These are phyloP conservation scores for Ceratobasidium sp. DNA, from an alignment of 1,284 basidiomycete species.

Conservation along the genomic window DNA sequence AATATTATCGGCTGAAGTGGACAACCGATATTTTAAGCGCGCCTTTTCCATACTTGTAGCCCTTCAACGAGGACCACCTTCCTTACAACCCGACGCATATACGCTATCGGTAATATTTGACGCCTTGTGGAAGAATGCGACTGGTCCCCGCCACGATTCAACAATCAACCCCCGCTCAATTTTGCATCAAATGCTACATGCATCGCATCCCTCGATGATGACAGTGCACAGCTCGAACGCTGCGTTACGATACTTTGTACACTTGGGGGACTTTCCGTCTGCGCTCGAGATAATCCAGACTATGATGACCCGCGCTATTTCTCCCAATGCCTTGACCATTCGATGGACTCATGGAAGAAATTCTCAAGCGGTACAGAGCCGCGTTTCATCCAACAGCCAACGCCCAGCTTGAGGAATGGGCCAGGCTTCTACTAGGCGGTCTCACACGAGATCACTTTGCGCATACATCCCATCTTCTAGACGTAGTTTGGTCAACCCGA, in stretches of 20 bases:
- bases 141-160: slow-evolving; percentile 7
- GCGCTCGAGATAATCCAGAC: background rate
- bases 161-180: background rate
- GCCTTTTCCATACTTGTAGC: slow-evolving; percentile 8
- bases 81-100: slow-evolving; percentile 11
- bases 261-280: slow-evolving; percentile 24
- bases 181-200: background rate
- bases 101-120: slow-evolving; percentile 33
- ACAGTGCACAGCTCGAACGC: slow-evolving; percentile 11
- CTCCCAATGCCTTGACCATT: slow-evolving; percentile 31
- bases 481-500: slow-evolving; percentile 29
- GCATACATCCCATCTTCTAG: slow-evolving; percentile 20
- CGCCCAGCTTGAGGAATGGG: slow-evolving; percentile 16
- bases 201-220: background rate
- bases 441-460: slow-evolving; percentile 34
- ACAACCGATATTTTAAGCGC: slow-evolving; percentile 14
- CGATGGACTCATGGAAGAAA: slow-evolving; percentile 31
- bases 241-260: slow-evolving; percentile 19
- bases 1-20: slow-evolving; percentile 10
- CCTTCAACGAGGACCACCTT: background rate
- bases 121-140: slow-evolving; percentile 34
- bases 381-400: slow-evolving; percentile 22
- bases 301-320: background rate
- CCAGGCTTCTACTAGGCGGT: slow-evolving; percentile 12
- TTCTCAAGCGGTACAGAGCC: slow-evolving; percentile 22